Base-by-base conservation (phyloP, 768 basidiomycete species). In the Macrolepiota fuliginosa region DNA sequence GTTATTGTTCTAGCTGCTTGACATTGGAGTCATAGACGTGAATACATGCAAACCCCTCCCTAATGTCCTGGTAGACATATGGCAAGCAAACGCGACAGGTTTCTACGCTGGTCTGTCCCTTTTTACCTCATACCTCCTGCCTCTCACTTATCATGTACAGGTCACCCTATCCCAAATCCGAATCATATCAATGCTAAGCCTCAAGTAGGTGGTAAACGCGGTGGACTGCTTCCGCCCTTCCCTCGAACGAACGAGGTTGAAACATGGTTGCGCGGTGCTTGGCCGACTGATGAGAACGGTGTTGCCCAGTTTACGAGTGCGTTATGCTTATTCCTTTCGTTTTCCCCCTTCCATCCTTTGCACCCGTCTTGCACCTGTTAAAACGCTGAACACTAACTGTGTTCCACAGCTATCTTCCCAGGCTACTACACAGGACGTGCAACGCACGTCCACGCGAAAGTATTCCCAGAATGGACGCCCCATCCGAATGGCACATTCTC, bases 361-460 rank as follows among this genome's bases (percentile, higher is more conserved):
- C 17, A 5, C n/a, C 19, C 40, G 15, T n/a, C 17, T 7, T 6
- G 7, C 11, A n/a, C 3, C 45, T 19, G 17, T 5, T 13, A 13
- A 13, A 13, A 12, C 19, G 9, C 24, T 24, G 10, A 22, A 22
- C 19, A 46, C 39, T 35, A 40, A 39, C 22, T 37, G 42, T 42
- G 15, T 40, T 22, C 13, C 42, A 36, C 54, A 83, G 81, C 77
- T 1, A 83, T 83, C 58, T 83, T 81, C 72, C 82, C 82, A 15
- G 82, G 83, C 0, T 85, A 85, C 64, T 85, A 83, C 66, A 82
- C 80, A 1, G 82, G 83, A 10, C 80, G 83, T 22, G 83, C 82
- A 15, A 82, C 81, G 0, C 83, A 85, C 66, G 69, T 85, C 62
- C 83, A 85, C 66, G 71, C 82, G 45, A 85, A 83, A 64, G 81